Conservation (phyloP, 106 monocot species). For the Allium fistulosum region DNA sequence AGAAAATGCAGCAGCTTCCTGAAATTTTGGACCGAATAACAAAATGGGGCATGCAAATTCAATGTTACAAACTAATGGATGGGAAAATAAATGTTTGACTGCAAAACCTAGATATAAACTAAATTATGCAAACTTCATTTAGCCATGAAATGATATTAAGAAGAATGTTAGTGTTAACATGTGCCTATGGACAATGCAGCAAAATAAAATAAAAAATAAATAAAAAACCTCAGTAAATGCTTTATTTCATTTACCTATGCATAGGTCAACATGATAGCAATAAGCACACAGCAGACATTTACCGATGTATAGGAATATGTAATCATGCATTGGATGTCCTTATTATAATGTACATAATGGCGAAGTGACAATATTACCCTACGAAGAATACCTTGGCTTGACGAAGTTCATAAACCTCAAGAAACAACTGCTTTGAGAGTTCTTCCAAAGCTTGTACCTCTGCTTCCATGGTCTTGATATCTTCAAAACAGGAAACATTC, state of each 20-base stretch:
- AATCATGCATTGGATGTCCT: no score
- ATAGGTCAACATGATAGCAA: no score
- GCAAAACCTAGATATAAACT: no score
- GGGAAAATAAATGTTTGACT: background rate
- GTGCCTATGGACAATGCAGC: no score
- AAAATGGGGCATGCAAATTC: background rate
- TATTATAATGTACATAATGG: no score
- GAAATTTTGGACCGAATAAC: conserved; percentile 7
- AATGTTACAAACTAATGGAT: no score
- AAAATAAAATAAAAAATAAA: no score
- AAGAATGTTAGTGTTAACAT: background rate
- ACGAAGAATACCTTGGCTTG: conserved; percentile 66
- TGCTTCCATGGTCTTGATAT: conserved; percentile 84
- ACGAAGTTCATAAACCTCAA: conserved; percentile 95
- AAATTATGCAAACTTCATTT: background rate
- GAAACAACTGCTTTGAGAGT: conserved; percentile 90
- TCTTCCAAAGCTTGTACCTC: conserved; percentile 94
- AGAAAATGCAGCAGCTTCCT: conserved; percentile 97
- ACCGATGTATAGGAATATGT: no score
- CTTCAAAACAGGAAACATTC: conserved; percentile 23
- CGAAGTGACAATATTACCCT: no score
- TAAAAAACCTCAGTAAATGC: no score
- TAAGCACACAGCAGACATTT: no score
- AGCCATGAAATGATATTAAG: background rate
- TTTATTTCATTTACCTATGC: no score